A percentile compares a stretch with the other conserved stretches of the same genome.
Conservation (phyloP, 768 basidiomycete genomes). For the Auricularia auricula-judae region DNA sequence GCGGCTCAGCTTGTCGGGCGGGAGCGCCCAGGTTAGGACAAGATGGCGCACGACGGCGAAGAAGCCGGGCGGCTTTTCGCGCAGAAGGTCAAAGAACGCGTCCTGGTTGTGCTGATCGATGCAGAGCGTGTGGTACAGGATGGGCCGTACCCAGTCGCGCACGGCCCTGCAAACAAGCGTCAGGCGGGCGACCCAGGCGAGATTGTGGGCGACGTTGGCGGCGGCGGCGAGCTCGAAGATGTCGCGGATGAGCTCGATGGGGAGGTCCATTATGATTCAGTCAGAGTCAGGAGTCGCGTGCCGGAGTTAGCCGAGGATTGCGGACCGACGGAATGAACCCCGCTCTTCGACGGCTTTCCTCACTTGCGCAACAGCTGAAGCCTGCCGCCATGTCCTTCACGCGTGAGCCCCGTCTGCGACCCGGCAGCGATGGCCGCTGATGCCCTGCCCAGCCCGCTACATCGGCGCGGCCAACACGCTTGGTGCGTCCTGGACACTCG, state of each 20-base stretch:
- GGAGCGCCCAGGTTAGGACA: neutral
- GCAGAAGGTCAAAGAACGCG: neutral
- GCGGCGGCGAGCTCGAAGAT: neutral
- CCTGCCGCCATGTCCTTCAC: neutral
- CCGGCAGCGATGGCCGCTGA: neutral
- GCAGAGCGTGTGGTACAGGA: neutral
- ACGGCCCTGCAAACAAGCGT: neutral
- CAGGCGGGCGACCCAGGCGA: neutral
- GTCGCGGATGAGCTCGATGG: neutral
- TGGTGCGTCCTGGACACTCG: constrained; percentile 37
- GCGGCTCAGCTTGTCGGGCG: neutral
- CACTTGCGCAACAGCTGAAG: neutral
- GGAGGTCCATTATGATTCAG: neutral
- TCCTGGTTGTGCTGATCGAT: neutral
- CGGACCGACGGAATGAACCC: neutral
- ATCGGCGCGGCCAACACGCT: constrained; percentile 88
- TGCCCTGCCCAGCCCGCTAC: constrained; percentile 55
- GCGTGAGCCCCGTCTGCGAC: neutral
- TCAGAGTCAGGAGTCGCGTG: neutral
- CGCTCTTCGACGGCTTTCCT: neutral
- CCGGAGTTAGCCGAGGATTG: neutral
- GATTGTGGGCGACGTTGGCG: neutral
- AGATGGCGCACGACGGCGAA: neutral
- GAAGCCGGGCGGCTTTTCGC: neutral
- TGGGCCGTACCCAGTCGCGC: neutral